Evolutionary conservation across 2,329 filamentous ascomycete genomes (phyloP), one percentile per base, ranked within the genome.

Genomic region (Annulohypoxylon truncatum): DNA sequence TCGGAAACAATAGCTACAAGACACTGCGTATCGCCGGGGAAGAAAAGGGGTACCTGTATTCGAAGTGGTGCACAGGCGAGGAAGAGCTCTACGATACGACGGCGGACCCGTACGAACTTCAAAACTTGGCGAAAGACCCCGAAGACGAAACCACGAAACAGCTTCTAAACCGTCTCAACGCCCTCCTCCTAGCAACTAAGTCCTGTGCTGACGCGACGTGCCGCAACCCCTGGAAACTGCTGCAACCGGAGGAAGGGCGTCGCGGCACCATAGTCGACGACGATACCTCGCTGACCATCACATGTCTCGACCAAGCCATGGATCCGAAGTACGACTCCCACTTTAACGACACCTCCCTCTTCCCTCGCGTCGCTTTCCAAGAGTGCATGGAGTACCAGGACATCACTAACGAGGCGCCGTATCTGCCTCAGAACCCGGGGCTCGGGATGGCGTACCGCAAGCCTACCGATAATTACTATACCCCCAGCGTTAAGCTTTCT

Each of bases 11-110:
- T 56, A 73, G 61, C 28, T 76, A 77, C 69, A 76, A 76, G 56
- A 72, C 75, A 1, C 38, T 77, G 22, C 38, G 38, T 7, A 42
- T 42, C 38, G 18, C 18, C 0, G 38, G 38, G 1, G 15, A 8
- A 12, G 15, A 42, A 42, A 20, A 20, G 15, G 38, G 65, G 4
- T 77, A 66, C 58, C 54, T 76, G 52, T 78, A 70, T 54, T 61
- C 67, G 3, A 61, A 61, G 10, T 78, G 76, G 76, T 78, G 76
- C 61, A 75, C 71, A 33, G 68, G 71, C 52, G 71, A 77, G 44
- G 69, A 64, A 75, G 50, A 79, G 67, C 68, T 78, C 7, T 78
- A 78, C 67, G 71, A 76, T 65, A 77, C 74, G 3, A 52, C 53
- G 4, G 46, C 29, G 7, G 57, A 66, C 35, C 62, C 62, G 8